These are phyloP conservation scores for Boletellus ananiceps DNA, from an alignment of 768 basidiomycete species.

Conservation along the genomic window DNA sequence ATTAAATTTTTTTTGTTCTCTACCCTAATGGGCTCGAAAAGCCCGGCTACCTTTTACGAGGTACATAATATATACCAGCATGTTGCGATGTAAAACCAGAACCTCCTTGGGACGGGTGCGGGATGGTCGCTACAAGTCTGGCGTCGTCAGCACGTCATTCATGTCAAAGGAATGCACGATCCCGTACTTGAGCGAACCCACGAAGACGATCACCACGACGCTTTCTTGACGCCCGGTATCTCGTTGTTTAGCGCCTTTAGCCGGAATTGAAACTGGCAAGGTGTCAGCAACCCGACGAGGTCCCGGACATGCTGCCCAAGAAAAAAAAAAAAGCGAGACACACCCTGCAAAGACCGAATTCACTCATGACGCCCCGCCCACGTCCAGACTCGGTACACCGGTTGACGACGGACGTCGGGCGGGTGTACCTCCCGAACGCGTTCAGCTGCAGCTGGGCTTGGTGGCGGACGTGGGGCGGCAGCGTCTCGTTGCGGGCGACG, in stretches of 20 bases:
- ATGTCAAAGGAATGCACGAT: background rate
- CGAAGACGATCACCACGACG: slow-evolving; percentile 66
- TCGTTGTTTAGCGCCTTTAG: slow-evolving; percentile 77
- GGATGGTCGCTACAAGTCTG: background rate
- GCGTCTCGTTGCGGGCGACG: slow-evolving; percentile 85
- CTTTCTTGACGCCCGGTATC: slow-evolving; percentile 83
- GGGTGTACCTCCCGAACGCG: slow-evolving; percentile 75
- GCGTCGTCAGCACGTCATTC: background rate
- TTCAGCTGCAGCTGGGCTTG: slow-evolving; percentile 94
- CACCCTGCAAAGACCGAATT: slow-evolving; percentile 85
- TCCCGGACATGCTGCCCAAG: background rate
- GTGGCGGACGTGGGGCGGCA: slow-evolving; percentile 86
- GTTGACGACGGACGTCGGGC: slow-evolving; percentile 86
- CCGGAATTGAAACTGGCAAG: slow-evolving; percentile 73
- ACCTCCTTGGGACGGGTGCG: background rate
- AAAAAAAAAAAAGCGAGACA: slow-evolving; percentile 6
- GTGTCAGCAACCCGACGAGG: background rate
- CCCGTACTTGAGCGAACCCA: background rate
- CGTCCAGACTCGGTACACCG: slow-evolving; percentile 81
- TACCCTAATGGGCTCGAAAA: slow-evolving; percentile 5
- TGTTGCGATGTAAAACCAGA: background rate
- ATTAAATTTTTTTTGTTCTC: background rate
- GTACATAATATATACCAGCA: slow-evolving; percentile 12
- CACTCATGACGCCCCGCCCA: slow-evolving; percentile 83
- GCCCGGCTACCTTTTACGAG: background rate